These are phyloP conservation scores for Albifimbria verrucaria DNA, from an alignment of 2,329 filamentous ascomycete species.

Conservation along the genomic window DNA sequence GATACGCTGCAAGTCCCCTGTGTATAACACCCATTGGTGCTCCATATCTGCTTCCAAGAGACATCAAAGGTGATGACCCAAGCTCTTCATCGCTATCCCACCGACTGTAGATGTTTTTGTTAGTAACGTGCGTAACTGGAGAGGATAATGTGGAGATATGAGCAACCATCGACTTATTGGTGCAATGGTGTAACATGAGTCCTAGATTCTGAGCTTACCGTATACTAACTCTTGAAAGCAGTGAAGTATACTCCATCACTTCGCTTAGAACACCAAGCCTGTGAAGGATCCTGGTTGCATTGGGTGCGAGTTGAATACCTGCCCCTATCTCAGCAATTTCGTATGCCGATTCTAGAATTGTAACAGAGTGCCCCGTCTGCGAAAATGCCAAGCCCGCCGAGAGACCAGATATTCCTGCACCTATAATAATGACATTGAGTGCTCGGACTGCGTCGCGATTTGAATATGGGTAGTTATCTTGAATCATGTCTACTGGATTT, in stretches of 20 bases:
- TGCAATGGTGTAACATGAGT: neutral
- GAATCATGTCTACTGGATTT: too few relatives aligned
- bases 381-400: slow-evolving; percentile 34
- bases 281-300: slow-evolving; percentile 75
- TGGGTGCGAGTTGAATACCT: slow-evolving; percentile 80
- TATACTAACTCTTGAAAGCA: slow-evolving; percentile 24
- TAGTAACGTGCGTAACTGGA: neutral
- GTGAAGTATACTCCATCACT: slow-evolving; percentile 32
- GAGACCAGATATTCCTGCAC: slow-evolving; percentile 36
- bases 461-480: neutral
- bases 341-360: slow-evolving; percentile 20
- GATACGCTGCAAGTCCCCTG: slow-evolving; percentile 19
- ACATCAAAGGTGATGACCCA: slow-evolving; percentile 15
- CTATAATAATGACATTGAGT: slow-evolving; percentile 11
- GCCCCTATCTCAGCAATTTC: slow-evolving; percentile 58
- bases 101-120: slow-evolving; percentile 10
- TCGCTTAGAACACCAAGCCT: slow-evolving; percentile 69
- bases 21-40: slow-evolving; percentile 20
- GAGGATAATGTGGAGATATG: neutral
- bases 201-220: slow-evolving; percentile 17
- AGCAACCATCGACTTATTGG: neutral
- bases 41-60: slow-evolving; percentile 15
- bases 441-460: neutral
- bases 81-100: slow-evolving; percentile 21
- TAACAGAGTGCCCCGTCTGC: slow-evolving; percentile 21